phyloP scores from a whole-genome alignment of 2,329 filamentous ascomycete species.

The Aspergillus novoparasiticus region DNA sequence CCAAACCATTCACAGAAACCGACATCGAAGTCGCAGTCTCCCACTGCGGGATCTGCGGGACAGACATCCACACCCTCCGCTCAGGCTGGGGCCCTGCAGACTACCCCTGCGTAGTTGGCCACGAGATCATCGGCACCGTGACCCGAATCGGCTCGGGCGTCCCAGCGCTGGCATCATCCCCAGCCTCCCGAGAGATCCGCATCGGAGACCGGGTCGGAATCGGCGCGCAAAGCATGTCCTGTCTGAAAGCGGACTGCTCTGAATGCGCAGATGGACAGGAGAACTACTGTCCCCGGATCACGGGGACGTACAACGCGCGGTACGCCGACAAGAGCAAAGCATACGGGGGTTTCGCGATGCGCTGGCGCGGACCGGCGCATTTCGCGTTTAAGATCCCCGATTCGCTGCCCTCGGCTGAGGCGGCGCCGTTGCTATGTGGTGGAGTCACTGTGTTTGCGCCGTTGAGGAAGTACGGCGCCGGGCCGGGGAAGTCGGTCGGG shows the following conservation, averaged over 20 bases:
- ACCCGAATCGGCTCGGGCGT: constrained; percentile 55
- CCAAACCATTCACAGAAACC: constrained; percentile 56
- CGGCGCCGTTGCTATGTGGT: constrained; percentile 74
- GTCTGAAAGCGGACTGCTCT: constrained; percentile 48
- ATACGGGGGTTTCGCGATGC: constrained; percentile 60
- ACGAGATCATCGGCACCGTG: constrained; percentile 66
- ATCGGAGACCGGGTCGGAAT: constrained; percentile 67
- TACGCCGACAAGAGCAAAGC: constrained; percentile 39
- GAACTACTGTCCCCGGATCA: constrained; percentile 43
- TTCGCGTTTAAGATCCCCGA: constrained; percentile 64
- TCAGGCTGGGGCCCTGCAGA: constrained; percentile 50
- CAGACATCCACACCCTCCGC: constrained; percentile 61
- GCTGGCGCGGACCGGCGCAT: constrained; percentile 57
- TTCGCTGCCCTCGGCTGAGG: constrained; percentile 50
- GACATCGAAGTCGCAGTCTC: constrained; percentile 68
- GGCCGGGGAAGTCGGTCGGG: constrained; percentile 70
- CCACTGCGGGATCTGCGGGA: constrained; percentile 68
- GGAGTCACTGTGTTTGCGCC: constrained; percentile 75
- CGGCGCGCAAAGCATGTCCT: constrained; percentile 62
- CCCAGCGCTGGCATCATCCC: constrained; percentile 25
- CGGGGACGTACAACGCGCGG: constrained; percentile 41
- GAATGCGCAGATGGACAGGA: constrained; percentile 42
- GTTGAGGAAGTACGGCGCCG: constrained; percentile 65
- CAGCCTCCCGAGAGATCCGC: constrained; percentile 45
- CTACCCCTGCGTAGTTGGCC: constrained; percentile 59